Evolutionary conservation across 2,329 filamentous ascomycete genomes (phyloP).

Genomic region (Cordyceps militaris): DNA sequence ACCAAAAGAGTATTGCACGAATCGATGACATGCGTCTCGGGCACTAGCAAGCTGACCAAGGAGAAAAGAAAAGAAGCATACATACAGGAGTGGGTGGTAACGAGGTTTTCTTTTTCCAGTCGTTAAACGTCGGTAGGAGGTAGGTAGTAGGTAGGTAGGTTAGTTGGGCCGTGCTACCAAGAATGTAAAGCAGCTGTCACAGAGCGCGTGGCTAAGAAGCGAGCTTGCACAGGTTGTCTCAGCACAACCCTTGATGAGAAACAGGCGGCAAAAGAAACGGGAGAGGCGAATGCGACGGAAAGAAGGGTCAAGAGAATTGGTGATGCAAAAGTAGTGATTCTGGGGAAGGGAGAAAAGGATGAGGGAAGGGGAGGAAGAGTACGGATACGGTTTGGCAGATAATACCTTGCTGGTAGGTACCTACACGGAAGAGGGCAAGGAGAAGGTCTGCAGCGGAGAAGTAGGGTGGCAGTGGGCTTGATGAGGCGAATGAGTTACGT

Average conservation of each 20-base stretch:
- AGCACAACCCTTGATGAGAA: background rate
- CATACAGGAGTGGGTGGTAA: slow-evolving; percentile 1
- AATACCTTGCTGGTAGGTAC: too few species aligned
- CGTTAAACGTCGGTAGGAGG: background rate
- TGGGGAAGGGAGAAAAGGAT: background rate
- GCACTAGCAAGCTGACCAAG: background rate
- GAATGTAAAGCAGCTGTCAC: background rate
- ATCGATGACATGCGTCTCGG: slow-evolving; percentile 7
- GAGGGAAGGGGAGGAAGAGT: background rate
- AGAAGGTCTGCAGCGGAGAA: background rate
- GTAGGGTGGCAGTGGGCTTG: too few species aligned
- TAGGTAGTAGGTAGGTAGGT: too few species aligned
- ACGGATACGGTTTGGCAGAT: background rate
- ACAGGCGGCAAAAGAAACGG: background rate
- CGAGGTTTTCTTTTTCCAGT: slow-evolving; percentile 7
- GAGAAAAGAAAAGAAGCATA: background rate
- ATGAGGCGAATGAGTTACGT: too few species aligned
- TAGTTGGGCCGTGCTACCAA: slow-evolving; percentile 4
- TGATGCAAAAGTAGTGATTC: slow-evolving; percentile 1
- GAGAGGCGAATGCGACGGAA: background rate
- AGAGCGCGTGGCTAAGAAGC: background rate
- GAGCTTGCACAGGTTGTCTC: slow-evolving; percentile 4
- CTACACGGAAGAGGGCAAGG: background rate
- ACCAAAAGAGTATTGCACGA: background rate
- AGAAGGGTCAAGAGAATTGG: background rate